Conservation (phyloP, 352 stramenopile genomes). For the Pythium insidiosum region DNA sequence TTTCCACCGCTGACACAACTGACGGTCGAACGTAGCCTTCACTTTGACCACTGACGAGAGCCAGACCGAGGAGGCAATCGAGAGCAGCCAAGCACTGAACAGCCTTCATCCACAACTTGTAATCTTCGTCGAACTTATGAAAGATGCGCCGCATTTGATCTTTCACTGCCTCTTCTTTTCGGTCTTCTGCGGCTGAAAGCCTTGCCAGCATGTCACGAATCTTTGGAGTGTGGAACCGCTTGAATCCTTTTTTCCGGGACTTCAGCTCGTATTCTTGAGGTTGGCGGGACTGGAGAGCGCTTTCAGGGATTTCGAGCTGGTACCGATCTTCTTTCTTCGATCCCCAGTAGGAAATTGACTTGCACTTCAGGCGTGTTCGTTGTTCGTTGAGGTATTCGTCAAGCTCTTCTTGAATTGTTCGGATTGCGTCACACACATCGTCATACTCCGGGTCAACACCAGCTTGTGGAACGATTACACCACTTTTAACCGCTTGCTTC, state of each 20-base stretch:
- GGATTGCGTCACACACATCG: slow-evolving; percentile 82
- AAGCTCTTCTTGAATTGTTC: slow-evolving; percentile 82
- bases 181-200: slow-evolving; percentile 70
- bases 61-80: slow-evolving; percentile 94
- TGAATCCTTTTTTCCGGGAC: slow-evolving; percentile 90
- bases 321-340: slow-evolving; percentile 93
- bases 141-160: slow-evolving; percentile 92
- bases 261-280: slow-evolving; percentile 94
- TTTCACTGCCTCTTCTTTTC: slow-evolving; percentile 75
- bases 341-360: slow-evolving; percentile 90
- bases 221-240: slow-evolving; percentile 86
- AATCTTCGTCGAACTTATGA: slow-evolving; percentile 94
- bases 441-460: slow-evolving; percentile 96
- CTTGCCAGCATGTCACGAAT: slow-evolving; percentile 77
- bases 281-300: slow-evolving; percentile 63
- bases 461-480: slow-evolving; percentile 89
- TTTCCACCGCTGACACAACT: slow-evolving; percentile 71
- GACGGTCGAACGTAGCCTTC: slow-evolving; percentile 89
- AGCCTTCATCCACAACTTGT: slow-evolving; percentile 91
- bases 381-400: slow-evolving; percentile 86
- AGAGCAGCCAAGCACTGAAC: slow-evolving; percentile 90
- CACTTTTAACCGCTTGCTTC: slow-evolving; percentile 82
- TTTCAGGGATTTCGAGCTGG: slow-evolving; percentile 91
- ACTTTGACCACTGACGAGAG: slow-evolving; percentile 88
- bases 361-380: slow-evolving; percentile 63